Evolutionary conservation across 1,139 yeast species (phyloP), one percentile per base, ranked within the genome.

Genomic region (Yamadazyma mexicana): DNA sequence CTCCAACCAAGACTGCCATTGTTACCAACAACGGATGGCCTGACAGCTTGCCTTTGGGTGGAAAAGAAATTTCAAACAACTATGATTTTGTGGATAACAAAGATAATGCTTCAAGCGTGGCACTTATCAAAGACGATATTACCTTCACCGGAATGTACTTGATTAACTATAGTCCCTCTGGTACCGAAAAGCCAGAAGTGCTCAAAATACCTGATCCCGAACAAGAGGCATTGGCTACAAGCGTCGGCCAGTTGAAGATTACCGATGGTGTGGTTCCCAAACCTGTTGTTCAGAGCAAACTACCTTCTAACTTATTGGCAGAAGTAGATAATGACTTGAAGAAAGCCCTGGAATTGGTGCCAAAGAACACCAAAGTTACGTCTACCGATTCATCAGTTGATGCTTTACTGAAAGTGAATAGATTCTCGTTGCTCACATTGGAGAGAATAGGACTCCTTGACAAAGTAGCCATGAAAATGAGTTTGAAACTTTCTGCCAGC

Each of bases 81-180:
- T 35, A 35, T 20, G 36, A 36, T 10, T 14, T 23, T 3, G 35
- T 49, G n/a, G 35, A 34, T 4, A 41, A 47, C 23, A 30, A 34
- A 10, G 17, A 38, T 11, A 40, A 34, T 11, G 33, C 40, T 1
- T 17, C 46, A 1, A 43, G 51, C 11, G 42, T 51, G 29, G 51
- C 58, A 3, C 46, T 51, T 26, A 37, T 64, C 7, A 46, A 44
- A n/a, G 71, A 66, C 40, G 50, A 49, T 16, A 41, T 56, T 3
- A 51, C 58, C 1, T 56, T 52, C 16, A 51, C 61, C 1, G 69
- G 69, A 0, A 57, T 54, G 15, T 61, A 56, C 38, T 38, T 60
- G 12, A 37, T 64, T 2, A 38, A 45, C 12, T 27, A 10, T 37
- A 26, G 4, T 5, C 16, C 23, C 6, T 30, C 8, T 11, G 10